Evolutionary conservation across 169 alveolate species (phyloP).

Genomic region (Eimeria tenella): DNA sequence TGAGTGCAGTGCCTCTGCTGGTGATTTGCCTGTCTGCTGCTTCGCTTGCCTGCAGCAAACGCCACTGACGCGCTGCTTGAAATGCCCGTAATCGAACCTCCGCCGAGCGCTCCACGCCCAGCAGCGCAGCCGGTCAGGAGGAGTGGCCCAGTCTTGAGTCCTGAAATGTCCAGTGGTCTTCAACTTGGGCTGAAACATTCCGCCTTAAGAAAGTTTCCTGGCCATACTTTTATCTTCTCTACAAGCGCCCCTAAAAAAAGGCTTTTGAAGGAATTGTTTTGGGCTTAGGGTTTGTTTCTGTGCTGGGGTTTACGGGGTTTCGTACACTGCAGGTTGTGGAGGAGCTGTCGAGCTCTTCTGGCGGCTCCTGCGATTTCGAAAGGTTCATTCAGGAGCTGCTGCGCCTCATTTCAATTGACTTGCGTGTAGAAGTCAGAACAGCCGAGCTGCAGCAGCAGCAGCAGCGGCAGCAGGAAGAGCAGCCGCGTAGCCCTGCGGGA

Average conservation of each 20-base stretch:
- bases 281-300: too few species aligned
- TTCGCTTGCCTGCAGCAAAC: slow-evolving; percentile 21
- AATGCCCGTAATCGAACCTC: neutral
- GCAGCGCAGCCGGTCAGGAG: slow-evolving; percentile 33
- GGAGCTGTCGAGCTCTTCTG: slow-evolving; percentile 1
- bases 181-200: too few species aligned
- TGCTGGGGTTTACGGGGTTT: slow-evolving; percentile 7
- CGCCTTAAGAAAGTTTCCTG: too few species aligned
- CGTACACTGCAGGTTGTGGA: slow-evolving; percentile 40
- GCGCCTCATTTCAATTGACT: slow-evolving; percentile 49
- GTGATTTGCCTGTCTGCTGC: neutral
- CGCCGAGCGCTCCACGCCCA: neutral
- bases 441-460: slow-evolving; percentile 13
- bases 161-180: too few species aligned
- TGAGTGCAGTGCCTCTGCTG: neutral
- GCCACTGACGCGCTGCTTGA: slow-evolving; percentile 48
- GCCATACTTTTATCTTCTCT: neutral
- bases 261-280: too few species aligned
- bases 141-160: neutral
- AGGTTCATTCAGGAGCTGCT: slow-evolving; percentile 23
- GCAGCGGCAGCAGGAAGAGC: slow-evolving; percentile 15
- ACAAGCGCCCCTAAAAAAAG: neutral
- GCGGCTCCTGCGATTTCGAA: slow-evolving; percentile 41
- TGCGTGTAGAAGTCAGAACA: neutral
- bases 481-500: neutral